Base-by-base conservation (phyloP, 805 yeast genomes). In the Spathaspora passalidarum region DNA sequence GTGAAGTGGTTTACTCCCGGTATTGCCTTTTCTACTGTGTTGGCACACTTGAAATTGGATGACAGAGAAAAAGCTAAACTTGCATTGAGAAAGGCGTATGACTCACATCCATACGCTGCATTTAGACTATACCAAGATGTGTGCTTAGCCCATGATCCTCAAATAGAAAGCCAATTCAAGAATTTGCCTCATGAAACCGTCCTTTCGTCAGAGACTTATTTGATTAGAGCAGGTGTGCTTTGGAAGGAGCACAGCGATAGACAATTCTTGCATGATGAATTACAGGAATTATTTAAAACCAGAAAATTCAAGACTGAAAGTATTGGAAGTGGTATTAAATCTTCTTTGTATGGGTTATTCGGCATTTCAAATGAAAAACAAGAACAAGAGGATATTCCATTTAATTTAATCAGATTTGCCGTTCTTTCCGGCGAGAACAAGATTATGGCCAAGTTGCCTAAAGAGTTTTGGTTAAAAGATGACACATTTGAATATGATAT, bases 1-100 rank as follows among this genome's bases (percentile, higher is more conserved):
- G 62, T 62, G 10, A 78, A 76, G 51, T 86, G 95, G 92, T 68
- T 69, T 38, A 84, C 90, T 1, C 86, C 94, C 0, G 86, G 90
- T 0, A 59, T 89, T 22, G 80, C 83, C 1, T 82, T 80, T 55
- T 84, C 92, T 1, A 60, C 74, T 4, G 86, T 81, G 0, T 65
- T 86, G 44, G 88, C 94, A n/a, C 68, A 78, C 47, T 66, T 80
- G 48, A 63, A 71, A 26, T 52, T 76, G 11, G 73, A 66, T 3
- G 63, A 74, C 26, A 43, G 52, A 13, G 68, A 61, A 0, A 59
- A 63, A 4, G 95, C 96, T 1, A 65, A 57, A 35, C 47, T 49
- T 1, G 75, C 76, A 13, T 64, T 88, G 46, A 50, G 56, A 32
- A 55, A 49, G 16, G 90, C 92, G 0, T 81, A 75, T 52, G 52